Evolutionary conservation across 768 basidiomycete genomes (phyloP), one percentile per base, ranked within the genome.

Genomic region (Suillus brevipes): DNA sequence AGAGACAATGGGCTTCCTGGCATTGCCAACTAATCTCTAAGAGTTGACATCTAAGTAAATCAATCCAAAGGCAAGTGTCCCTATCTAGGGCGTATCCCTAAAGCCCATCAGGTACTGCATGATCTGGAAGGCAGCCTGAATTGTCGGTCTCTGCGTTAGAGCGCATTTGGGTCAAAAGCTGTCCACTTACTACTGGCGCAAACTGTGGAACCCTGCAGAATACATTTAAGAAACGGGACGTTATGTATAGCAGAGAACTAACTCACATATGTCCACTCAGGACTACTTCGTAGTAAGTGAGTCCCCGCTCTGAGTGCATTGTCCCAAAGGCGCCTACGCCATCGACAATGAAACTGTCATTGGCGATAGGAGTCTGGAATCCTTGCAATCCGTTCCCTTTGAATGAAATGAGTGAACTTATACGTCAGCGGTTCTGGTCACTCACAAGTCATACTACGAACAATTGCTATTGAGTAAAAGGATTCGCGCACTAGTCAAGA

Each of bases 261-360:
- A 57, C 49, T 20, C 38, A 52, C 90, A 92, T 91, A 67, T 92
- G 90, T 20, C 90, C 91, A 67, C 86, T 87, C 8, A 90, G 81
- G 28, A 69, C 80, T 25, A 93, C 84, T 70, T 93, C 90, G 37
- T 82, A 78, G 67, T 87, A 91, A 0, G 89, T 87, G 68, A 92
- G 73, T 14, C 86, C 85, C 45, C 90, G 85, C 70, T 92, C 91
- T 18, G 80, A 78, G 65, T 91, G 90, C 64, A 83, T 78, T 2
- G 77, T 88, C 0, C 90, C 91, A 34, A 87, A 78, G 4, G 90
- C 82, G 34, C 90, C 90, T 52, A 91, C 80, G 20, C 86, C 88
- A 63, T 90, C 88, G 61, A 92, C 84, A 63, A 90, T 73, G 78
- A 92, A 89, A 65, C 84, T 88, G 67, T 91, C 89, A 37, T 83